Evolutionary conservation across 2,329 filamentous ascomycete genomes (phyloP).

Genomic region (Lasiodiplodia sp.): DNA sequence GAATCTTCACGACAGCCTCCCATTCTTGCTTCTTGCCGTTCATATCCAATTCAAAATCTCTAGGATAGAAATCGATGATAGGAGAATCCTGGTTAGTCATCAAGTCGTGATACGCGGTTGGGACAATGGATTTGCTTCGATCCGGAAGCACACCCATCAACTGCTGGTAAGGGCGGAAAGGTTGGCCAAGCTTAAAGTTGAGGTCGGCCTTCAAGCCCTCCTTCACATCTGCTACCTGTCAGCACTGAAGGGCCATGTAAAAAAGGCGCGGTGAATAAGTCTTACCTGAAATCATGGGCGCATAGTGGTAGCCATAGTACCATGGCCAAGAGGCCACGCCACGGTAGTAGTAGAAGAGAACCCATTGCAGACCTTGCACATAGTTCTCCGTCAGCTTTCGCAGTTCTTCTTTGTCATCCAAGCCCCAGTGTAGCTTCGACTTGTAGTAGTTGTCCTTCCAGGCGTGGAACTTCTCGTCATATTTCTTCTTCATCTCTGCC

Average conservation of each 20-base stretch:
- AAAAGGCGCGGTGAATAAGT: not conserved
- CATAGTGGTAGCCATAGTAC: conserved; percentile 97
- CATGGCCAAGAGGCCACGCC: conserved; percentile 98
- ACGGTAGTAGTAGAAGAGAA: conserved; percentile 96
- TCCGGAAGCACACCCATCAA: conserved; percentile 98
- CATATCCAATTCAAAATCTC: conserved; percentile 98
- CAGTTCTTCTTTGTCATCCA: conserved; percentile 81
- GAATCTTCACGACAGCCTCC: conserved; percentile 99
- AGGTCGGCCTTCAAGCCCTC: conserved; percentile 87
- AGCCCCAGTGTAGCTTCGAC: conserved; percentile 88
- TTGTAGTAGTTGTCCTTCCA: conserved; percentile 97
- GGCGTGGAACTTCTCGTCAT: conserved; percentile 84
- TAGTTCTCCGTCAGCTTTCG: conserved; percentile 91
- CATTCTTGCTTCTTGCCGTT: conserved; percentile 99
- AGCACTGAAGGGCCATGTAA: not conserved
- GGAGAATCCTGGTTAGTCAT: conserved; percentile 92
- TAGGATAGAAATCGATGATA: conserved; percentile 97
- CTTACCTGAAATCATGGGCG: conserved; percentile 88
- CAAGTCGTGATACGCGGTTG: conserved; percentile 81
- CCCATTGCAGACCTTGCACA: conserved; percentile 97
- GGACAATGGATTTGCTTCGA: conserved; percentile 96
- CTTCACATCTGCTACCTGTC: conserved; percentile 70
- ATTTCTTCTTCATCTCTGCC: conserved; percentile 79
- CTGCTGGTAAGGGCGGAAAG: conserved; percentile 94
- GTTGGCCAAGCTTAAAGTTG: conserved; percentile 91